These are phyloP conservation scores for Parasarocladium wereldwijsianum DNA, from an alignment of 2,329 filamentous ascomycete genomes.

Conservation along the genomic window DNA sequence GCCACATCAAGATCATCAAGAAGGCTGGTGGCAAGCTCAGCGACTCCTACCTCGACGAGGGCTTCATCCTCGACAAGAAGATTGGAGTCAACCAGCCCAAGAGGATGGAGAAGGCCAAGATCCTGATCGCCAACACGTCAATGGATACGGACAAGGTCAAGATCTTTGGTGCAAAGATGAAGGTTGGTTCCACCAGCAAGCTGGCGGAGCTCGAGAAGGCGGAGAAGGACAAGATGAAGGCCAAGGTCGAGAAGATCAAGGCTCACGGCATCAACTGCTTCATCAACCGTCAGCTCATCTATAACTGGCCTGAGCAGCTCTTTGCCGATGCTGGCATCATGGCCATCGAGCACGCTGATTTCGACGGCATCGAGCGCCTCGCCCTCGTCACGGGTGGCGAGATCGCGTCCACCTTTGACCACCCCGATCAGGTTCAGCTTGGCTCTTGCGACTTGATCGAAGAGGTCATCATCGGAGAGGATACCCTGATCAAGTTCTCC, in stretches of 20 bases:
- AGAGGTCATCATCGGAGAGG: constrained; percentile 96
- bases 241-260: constrained; percentile 98
- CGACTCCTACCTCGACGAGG: constrained; percentile 94
- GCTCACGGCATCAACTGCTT: constrained; percentile 99
- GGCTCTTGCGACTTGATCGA: constrained; percentile 92
- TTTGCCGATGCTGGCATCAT: constrained; percentile 96
- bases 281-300: constrained; percentile 97
- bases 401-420: constrained; percentile 94
- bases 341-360: constrained; percentile 97
- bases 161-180: constrained; percentile 94
- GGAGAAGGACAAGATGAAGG: constrained; percentile 98
- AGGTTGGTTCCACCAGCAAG: constrained; percentile 92
- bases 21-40: constrained; percentile 95
- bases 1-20: constrained; percentile 98
- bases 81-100: constrained; percentile 98
- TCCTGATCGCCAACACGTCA: constrained; percentile 90
- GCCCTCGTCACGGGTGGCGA: constrained; percentile 93
- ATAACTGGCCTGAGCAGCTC: constrained; percentile 99
- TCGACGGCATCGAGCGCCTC: constrained; percentile 91
- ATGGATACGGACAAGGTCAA: constrained; percentile 99
- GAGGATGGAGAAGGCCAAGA: constrained; percentile 94
- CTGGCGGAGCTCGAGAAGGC: constrained; percentile 97
- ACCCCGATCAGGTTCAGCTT: constrained; percentile 92
- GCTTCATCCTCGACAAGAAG: constrained; percentile 98
- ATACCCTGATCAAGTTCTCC: constrained; percentile 94